Base-by-base conservation (phyloP, 2,329 filamentous ascomycete species). In the Microsporum audouinii region DNA sequence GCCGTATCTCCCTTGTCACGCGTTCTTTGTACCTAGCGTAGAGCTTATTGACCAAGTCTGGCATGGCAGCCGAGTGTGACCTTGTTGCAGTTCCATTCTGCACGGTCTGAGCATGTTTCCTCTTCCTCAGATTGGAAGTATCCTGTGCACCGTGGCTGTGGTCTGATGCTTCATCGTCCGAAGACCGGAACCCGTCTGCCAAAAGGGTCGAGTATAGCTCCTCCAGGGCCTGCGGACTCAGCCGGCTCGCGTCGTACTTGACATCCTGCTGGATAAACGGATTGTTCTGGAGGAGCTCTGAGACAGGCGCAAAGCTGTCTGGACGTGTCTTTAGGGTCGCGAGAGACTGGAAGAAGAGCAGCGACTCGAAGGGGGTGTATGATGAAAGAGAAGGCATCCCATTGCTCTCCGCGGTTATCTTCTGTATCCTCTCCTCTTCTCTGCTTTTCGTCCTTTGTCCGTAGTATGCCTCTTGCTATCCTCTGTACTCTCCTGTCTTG, bases 331-430 rank as follows among this genome's bases (percentile, higher is more conserved):
- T 88, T 73, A 88, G 81, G 67, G 79, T 79, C 66, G 85, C 81
- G 65, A 95, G 81, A 63, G 86, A 87, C 76, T 92, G 89, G 77
- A 94, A 92, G 70, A 95, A 82, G 66, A 94, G 83, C 64, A 95
- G 82, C 71, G 87, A 88, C 81, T 95, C 91, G 79, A 95, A 88
- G 68, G 87, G 84, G 71, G 89, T 92, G 76, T 94, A 91, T 70
- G 81, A 79, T 71, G 84, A 80, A 74, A 79, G 71, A 73, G 78
- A 78, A 77, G 79, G 80, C 82, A 84, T 84, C 41, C 73, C 73
- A 76, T 76, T 72, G 71, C 71, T n/a, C 12, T 41, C 27, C 10
- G 39, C 55, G 17, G 55, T 5, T 38, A 7, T 6, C 39, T n/a
- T n/a, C 23, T 7, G 10, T 14, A 5, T 55, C 12, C 4, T 17